Percentiles rank a stretch among this genome's conserved stretches.
These are phyloP conservation scores for Themeda triandra DNA, from an alignment of 176 grass and related monocot genomes.

Conservation along the genomic window DNA sequence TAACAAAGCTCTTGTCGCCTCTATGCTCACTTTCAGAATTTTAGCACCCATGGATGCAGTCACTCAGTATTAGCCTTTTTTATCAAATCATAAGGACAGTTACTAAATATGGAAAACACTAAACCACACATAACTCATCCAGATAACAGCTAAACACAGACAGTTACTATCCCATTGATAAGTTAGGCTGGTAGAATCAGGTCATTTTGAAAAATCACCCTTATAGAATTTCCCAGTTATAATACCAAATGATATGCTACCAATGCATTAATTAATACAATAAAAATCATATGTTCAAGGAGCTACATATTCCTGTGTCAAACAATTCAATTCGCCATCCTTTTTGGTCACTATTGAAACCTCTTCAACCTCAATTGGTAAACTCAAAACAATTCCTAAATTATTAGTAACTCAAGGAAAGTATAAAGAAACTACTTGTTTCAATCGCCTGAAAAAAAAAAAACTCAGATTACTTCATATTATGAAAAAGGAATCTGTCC, in stretches of 20 bases:
- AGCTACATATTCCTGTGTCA: neutral
- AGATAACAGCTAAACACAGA: neutral
- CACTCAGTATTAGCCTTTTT: neutral
- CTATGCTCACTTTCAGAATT: neutral
- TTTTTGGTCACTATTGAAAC: neutral
- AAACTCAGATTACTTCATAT: neutral
- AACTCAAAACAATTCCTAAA: neutral
- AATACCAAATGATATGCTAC: neutral
- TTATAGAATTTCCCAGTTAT: neutral
- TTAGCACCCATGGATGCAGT: neutral
- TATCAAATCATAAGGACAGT: neutral
- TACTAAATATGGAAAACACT: neutral
- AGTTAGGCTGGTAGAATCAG: neutral
- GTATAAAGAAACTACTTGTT: neutral
- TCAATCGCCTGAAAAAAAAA: neutral
- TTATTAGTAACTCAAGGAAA: neutral
- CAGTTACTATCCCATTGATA: neutral
- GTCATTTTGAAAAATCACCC: neutral
- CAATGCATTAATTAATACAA: neutral
- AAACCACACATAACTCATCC: neutral
- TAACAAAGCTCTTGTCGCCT: neutral
- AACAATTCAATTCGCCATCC: neutral
- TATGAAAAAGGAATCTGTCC: neutral
- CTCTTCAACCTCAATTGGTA: neutral
- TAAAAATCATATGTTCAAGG: neutral